Conservation (phyloP, 129 eudicot genomes). For the Escallonia rubra region DNA sequence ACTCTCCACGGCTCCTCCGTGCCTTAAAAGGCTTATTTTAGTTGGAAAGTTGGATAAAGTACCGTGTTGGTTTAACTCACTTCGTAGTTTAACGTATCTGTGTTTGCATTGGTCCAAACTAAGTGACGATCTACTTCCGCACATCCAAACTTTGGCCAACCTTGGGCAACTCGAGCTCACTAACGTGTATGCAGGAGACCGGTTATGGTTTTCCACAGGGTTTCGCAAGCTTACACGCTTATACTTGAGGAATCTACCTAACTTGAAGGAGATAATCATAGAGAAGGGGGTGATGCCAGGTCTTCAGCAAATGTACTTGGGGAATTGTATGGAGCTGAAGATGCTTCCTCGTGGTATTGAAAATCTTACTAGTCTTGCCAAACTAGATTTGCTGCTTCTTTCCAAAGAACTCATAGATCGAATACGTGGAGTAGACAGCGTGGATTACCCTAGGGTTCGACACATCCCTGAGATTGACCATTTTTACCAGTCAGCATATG, state of each 20-base stretch:
- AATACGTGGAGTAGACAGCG: constrained; percentile 1
- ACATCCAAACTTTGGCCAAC: neutral
- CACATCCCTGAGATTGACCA: neutral
- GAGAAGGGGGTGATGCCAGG: constrained; percentile 3
- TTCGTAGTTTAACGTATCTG: neutral
- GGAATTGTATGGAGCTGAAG: neutral
- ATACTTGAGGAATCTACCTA: neutral
- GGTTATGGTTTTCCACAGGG: neutral
- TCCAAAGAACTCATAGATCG: neutral
- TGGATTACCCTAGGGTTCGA: neutral
- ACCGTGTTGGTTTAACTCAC: constrained; percentile 1
- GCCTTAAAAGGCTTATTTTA: neutral
- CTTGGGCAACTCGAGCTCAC: neutral
- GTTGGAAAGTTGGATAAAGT: neutral
- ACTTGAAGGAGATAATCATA: neutral
- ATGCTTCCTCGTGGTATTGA: neutral
- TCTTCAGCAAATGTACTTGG: neutral
- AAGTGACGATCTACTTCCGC: neutral
- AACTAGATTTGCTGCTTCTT: neutral
- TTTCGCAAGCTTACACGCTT: neutral
- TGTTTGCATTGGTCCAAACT: neutral
- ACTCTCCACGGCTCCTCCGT: neutral
- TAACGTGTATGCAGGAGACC: neutral
- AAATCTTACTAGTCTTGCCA: neutral
- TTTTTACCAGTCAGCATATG: neutral